phyloP scores from a whole-genome alignment of 176 grass and related monocot species.

The Hordeum marinum region DNA sequence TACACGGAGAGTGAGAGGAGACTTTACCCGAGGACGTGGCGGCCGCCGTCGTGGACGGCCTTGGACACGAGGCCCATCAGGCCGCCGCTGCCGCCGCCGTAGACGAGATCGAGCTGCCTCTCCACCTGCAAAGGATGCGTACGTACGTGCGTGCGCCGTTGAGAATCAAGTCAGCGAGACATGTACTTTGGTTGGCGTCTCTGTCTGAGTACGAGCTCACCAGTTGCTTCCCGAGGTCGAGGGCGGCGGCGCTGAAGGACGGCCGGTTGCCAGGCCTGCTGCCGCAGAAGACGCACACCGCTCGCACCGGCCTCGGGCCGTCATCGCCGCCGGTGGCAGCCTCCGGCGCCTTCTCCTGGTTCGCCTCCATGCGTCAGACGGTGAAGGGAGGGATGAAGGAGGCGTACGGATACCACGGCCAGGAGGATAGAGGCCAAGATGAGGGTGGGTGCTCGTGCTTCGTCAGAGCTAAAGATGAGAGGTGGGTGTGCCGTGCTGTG shows the following conservation, averaged over 20 bases:
- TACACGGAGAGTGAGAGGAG: neutral
- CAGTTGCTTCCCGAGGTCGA: conserved; percentile 75
- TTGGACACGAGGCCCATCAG: conserved; percentile 88
- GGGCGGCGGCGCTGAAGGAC: conserved; percentile 73
- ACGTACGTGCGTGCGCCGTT: neutral
- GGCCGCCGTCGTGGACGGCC: conserved; percentile 76
- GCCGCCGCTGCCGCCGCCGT: conserved; percentile 90
- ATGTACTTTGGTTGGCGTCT: neutral
- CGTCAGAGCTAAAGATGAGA: neutral
- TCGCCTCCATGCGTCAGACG: conserved; percentile 40
- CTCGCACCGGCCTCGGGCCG: conserved; percentile 24
- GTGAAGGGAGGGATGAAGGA: neutral
- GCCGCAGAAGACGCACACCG: conserved; percentile 90
- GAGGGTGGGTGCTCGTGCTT: neutral
- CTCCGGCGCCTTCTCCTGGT: conserved; percentile 10
- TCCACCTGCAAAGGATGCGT: conserved; percentile 46
- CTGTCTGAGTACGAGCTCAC: conserved; percentile 17
- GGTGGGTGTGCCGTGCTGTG: neutral
- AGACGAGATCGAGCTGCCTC: conserved; percentile 77
- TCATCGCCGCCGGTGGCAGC: neutral
- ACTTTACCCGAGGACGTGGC: conserved; percentile 86
- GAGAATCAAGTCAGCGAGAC: neutral
- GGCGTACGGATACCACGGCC: neutral
- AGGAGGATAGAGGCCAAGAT: neutral
- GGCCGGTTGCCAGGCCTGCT: conserved; percentile 64